phyloP scores from a whole-genome alignment of 2,329 filamentous ascomycete species.

The Chaetomium strumarium region DNA sequence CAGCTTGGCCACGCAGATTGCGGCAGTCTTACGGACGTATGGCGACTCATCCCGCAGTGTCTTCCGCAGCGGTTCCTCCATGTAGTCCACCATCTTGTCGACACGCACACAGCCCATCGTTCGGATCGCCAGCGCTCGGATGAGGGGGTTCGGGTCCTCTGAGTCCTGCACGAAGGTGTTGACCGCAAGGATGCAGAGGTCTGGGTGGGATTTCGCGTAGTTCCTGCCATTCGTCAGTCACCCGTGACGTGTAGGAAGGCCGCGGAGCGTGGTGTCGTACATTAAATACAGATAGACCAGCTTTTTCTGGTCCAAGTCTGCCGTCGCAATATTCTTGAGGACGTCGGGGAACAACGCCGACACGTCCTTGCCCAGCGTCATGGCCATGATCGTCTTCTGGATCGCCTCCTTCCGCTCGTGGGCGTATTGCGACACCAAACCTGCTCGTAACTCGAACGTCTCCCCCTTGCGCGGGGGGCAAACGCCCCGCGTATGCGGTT shows the following conservation, averaged over 20 bases:
- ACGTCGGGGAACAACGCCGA: constrained; percentile 96
- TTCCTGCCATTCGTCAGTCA: constrained; percentile 57
- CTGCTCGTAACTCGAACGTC: constrained; percentile 93
- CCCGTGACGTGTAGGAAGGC: not conserved
- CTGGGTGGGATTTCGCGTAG: constrained; percentile 97
- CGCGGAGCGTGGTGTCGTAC: constrained; percentile 42
- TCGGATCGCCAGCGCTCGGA: constrained; percentile 88
- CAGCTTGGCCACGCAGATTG: constrained; percentile 94
- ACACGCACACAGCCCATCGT: constrained; percentile 99
- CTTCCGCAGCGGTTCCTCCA: constrained; percentile 96
- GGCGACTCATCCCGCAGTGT: constrained; percentile 95
- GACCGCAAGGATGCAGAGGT: constrained; percentile 95
- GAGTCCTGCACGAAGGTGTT: constrained; percentile 99
- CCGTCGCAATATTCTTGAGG: constrained; percentile 95
- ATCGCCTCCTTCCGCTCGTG: constrained; percentile 99
- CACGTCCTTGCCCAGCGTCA: constrained; percentile 98
- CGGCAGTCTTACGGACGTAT: constrained; percentile 96
- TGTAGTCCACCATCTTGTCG: constrained; percentile 99
- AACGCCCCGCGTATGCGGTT: constrained; percentile 95
- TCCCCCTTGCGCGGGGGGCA: constrained; percentile 92
- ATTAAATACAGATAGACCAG: constrained; percentile 97
- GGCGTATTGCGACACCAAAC: constrained; percentile 96
- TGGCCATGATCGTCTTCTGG: constrained; percentile 99
- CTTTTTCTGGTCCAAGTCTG: constrained; percentile 97
- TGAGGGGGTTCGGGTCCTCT: constrained; percentile 94